Evolutionary conservation across 2,329 filamentous ascomycete species (phyloP).

Genomic region (Gaeumannomyces sp.): DNA sequence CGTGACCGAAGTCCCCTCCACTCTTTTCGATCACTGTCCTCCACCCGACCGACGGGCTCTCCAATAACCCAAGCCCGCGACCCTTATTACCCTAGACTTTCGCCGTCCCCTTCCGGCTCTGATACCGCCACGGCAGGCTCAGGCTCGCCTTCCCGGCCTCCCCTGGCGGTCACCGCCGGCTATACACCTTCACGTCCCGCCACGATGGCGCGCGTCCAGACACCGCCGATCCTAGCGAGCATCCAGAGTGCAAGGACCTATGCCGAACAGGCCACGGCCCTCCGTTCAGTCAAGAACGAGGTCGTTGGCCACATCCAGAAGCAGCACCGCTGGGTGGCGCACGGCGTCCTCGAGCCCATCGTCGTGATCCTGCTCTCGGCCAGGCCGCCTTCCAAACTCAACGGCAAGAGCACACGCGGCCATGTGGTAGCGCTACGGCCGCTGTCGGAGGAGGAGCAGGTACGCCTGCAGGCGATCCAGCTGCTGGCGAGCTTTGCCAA

Average conservation of each 20-base stretch:
- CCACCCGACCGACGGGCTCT: too few species aligned
- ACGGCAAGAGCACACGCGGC: constrained; percentile 33
- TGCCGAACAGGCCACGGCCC: constrained; percentile 49
- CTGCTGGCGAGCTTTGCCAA: constrained; percentile 80
- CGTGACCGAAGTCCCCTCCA: too few species aligned
- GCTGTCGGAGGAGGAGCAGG: constrained; percentile 57
- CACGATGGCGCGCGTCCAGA: constrained; percentile 48
- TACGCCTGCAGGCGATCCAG: constrained; percentile 72
- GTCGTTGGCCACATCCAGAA: constrained; percentile 80
- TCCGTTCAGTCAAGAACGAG: constrained; percentile 79
- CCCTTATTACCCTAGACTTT: too few species aligned
- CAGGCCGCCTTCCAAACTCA: constrained; percentile 26
- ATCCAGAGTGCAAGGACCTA: constrained; percentile 47
- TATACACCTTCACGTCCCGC: background rate
- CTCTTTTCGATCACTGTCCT: too few species aligned
- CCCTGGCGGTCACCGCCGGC: background rate
- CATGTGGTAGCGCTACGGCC: constrained; percentile 26
- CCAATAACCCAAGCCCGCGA: background rate
- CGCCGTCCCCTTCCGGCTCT: too few species aligned
- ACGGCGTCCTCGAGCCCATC: constrained; percentile 60
- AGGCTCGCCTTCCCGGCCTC: background rate
- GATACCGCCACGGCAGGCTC: background rate
- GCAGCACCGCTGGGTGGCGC: constrained; percentile 71
- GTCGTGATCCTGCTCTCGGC: constrained; percentile 38
- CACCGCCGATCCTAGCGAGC: constrained; percentile 48